Evolutionary conservation across 1,139 yeast genomes (phyloP), one percentile per base, ranked within the genome.

Genomic region (Pneumocystis murina): DNA sequence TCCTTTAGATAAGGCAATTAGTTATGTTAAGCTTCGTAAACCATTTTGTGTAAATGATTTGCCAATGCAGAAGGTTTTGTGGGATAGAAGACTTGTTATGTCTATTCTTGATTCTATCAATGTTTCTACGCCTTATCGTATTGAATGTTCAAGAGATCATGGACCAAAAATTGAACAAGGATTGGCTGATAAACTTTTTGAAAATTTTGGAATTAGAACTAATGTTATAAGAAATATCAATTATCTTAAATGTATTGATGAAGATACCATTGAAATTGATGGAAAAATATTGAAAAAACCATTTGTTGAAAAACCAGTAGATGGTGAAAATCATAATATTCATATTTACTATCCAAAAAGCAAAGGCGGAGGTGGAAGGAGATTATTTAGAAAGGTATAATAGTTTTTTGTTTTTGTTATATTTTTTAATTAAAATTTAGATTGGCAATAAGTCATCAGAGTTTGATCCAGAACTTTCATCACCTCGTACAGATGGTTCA

Each of bases 311-410:
- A 94, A 94, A 71, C 99, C 99, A 0, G 98, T 92, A 7, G 97
- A 94, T 75, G 99, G 99, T 61, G 99, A 94, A 75, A 96, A 94
- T 74, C 99, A 94, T 75, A 94, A 94, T 73, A 92, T 94, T 60
- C 89, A 86, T 73, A 92, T 94, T 61, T 94, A 94, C 75, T 92
- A 92, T 73, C 87, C 94, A 57, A 82, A 83, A 65, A 82, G 86
- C 64, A 85, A 87, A 64, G 99, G 99, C 62, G 99, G 98, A 64
- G 99, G 99, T 68, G 99, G 99, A 30, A 80, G 99, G 68, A 79
- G 95, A 64, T 77, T 94, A 66, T 94, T 94, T 77, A 82, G 99
- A 69, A 94, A 94, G 73, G 60, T 30, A 58, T 10, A 12, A 58
- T 2, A 5, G 5, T 3, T 36, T 36, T 36, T 10, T 12, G 7